These are phyloP conservation scores for Bretziella fagacearum DNA, from an alignment of 2,329 filamentous ascomycete species.

Conservation along the genomic window DNA sequence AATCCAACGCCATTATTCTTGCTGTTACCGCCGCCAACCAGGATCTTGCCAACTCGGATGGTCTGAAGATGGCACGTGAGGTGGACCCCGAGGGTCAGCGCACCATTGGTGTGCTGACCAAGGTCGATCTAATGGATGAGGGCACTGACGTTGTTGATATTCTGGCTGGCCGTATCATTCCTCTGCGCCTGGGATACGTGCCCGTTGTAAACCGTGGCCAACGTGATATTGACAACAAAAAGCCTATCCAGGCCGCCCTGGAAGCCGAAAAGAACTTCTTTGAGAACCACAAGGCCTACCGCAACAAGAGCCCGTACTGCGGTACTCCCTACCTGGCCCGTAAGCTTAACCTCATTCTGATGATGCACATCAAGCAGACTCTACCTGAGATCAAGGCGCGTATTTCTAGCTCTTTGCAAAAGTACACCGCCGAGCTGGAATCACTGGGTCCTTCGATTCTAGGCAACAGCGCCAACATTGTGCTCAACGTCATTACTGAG, in stretches of 20 bases:
- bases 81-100: constrained; percentile 94
- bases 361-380: constrained; percentile 99
- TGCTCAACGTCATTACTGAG: constrained; percentile 97
- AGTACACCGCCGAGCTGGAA: constrained; percentile 69
- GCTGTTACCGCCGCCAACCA: constrained; percentile 94
- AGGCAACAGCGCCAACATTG: constrained; percentile 88
- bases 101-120: constrained; percentile 95
- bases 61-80: constrained; percentile 86
- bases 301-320: constrained; percentile 97
- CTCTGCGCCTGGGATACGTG: constrained; percentile 82
- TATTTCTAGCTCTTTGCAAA: constrained; percentile 83
- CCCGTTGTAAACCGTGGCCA: constrained; percentile 97
- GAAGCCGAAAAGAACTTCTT: constrained; percentile 96
- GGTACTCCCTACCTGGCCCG: constrained; percentile 92
- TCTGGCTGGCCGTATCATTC: constrained; percentile 91
- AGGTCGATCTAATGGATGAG: constrained; percentile 98
- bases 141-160: constrained; percentile 98
- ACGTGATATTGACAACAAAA: constrained; percentile 96
- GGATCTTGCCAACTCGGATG: constrained; percentile 96
- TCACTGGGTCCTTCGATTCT: constrained; percentile 85
- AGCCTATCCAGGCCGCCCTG: constrained; percentile 75
- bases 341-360: constrained; percentile 94
- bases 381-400: constrained; percentile 96
- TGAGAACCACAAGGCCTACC: constrained; percentile 94
- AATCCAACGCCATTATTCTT: constrained; percentile 94